Conservation (phyloP, 768 basidiomycete genomes). For the Russula sp. region DNA sequence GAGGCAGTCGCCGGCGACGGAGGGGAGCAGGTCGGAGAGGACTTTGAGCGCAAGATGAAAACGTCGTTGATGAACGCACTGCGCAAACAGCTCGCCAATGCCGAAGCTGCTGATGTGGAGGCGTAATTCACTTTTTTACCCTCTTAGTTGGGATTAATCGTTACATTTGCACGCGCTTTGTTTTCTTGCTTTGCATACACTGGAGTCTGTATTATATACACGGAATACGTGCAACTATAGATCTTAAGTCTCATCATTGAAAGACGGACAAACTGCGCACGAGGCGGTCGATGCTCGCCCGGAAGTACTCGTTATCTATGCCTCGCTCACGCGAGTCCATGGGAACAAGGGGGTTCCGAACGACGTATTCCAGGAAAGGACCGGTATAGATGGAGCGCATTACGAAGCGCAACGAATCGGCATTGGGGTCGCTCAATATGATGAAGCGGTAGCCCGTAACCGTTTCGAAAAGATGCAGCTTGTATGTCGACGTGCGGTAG, state of each 20-base stretch:
- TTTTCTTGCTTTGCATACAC: conserved; percentile 28
- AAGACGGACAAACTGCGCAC: conserved; percentile 58
- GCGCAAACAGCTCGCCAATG: conserved; percentile 55
- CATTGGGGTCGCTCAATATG: conserved; percentile 83
- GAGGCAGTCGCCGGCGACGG: conserved; percentile 87
- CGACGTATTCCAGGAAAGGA: conserved; percentile 91
- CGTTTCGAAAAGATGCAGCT: conserved; percentile 90
- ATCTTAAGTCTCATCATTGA: conserved; percentile 30
- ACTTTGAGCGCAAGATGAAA: conserved; percentile 73
- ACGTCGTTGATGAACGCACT: conserved; percentile 81
- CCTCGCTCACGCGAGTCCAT: conserved; percentile 84
- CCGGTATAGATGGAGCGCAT: conserved; percentile 90
- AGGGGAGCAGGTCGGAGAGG: conserved; percentile 52
- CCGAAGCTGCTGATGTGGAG: conserved; percentile 3
- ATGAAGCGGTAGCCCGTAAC: conserved; percentile 92
- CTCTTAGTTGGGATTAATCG: neutral
- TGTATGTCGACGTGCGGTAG: conserved; percentile 90
- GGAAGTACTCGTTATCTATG: conserved; percentile 91
- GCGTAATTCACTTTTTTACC: neutral
- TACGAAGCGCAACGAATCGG: conserved; percentile 78
- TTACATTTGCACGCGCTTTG: conserved; percentile 22
- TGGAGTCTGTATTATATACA: conserved; percentile 24
- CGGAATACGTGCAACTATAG: conserved; percentile 3
- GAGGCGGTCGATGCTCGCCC: conserved; percentile 73
- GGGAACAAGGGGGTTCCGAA: conserved; percentile 81